These are phyloP conservation scores for Teunomyces barrocoloradensis DNA, from an alignment of 805 yeast genomes.

Conservation along the genomic window DNA sequence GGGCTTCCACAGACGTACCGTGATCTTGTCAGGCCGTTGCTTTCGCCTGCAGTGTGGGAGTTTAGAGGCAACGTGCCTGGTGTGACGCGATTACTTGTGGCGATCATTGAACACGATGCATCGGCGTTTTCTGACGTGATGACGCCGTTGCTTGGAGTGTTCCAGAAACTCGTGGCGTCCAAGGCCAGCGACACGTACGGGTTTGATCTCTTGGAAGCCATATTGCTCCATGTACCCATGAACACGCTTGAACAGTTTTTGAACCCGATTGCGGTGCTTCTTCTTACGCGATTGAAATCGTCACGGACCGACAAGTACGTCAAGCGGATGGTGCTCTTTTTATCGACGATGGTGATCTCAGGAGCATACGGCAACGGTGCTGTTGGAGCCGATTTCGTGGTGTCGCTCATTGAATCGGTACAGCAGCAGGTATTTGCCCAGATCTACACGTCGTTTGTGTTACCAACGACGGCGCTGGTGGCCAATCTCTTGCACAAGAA, in stretches of 20 bases:
- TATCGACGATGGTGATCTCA: conserved; percentile 29
- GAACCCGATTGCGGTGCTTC: conserved; percentile 69
- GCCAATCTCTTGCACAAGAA: conserved; percentile 57
- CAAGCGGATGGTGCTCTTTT: conserved; percentile 64
- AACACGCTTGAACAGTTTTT: conserved; percentile 49
- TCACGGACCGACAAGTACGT: conserved; percentile 81
- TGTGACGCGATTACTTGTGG: conserved; percentile 71
- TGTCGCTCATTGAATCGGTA: conserved; percentile 67
- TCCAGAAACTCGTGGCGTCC: conserved; percentile 87
- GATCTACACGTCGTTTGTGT: conserved; percentile 46
- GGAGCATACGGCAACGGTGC: conserved; percentile 4
- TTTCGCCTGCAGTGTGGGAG: conserved; percentile 95
- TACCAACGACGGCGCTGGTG: conserved; percentile 49
- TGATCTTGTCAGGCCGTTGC: conserved; percentile 71
- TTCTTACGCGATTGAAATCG: conserved; percentile 76
- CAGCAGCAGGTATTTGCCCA: conserved; percentile 61
- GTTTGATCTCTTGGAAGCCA: conserved; percentile 75
- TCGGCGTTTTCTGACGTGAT: conserved; percentile 40
- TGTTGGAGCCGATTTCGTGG: conserved; percentile 47
- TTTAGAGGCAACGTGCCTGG: conserved; percentile 92
- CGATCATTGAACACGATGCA: conserved; percentile 55
- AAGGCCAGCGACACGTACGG: conserved; percentile 78
- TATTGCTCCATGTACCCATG: conserved; percentile 58
- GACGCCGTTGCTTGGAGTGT: conserved; percentile 90
- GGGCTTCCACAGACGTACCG: conserved; percentile 64